Base-by-base conservation (phyloP, 805 yeast genomes). In the Saturnispora hagleri region DNA sequence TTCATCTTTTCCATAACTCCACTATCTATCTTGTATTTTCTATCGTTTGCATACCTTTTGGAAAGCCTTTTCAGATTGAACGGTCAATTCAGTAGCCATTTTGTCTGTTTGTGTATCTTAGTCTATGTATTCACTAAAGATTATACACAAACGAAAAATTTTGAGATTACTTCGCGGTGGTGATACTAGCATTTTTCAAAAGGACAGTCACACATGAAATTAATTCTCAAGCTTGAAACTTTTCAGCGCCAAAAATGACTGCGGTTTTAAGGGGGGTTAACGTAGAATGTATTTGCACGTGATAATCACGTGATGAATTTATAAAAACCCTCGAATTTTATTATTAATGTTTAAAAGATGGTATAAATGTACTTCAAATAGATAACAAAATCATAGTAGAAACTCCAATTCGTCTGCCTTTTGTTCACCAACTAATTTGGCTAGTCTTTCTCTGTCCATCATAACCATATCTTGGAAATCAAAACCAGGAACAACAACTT, bases 51-150 rank as follows among this genome's bases (percentile, higher is more conserved):
- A 74, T 81, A 88, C 96, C 95, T 93, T 93, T 85, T 93, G 99
- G 96, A 86, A 93, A 89, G 99, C 99, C 81, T 96, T 91, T 85
- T 93, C 99, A 75, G 97, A 86, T 86, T 93, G 99, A 82, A 93
- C 99, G 77, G 97, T 91, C 82, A 93, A 89, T 85, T 93, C 99
- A 79, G 98, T 86, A 75, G 98, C 95, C 98, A 91, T 93, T 50
- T 56, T 57, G 57, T 58, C 62, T 59, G 55, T 51, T 50, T 47
- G 50, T 48, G 44, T 47, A 55, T 55, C 51, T 50, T 49, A 17
- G 40, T 22, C 20, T 22, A 8, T 24, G 27, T 31, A 31, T 13
- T 10, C 24, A 36, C 41, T 28, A 13, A 28, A 44, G 34, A 35
- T 50, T 43, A 34, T 26, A 20, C 42, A 35, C 34, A 43, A 28